phyloP scores from a whole-genome alignment of 139 green algal species.

The Axilococcus clingmanii region DNA sequence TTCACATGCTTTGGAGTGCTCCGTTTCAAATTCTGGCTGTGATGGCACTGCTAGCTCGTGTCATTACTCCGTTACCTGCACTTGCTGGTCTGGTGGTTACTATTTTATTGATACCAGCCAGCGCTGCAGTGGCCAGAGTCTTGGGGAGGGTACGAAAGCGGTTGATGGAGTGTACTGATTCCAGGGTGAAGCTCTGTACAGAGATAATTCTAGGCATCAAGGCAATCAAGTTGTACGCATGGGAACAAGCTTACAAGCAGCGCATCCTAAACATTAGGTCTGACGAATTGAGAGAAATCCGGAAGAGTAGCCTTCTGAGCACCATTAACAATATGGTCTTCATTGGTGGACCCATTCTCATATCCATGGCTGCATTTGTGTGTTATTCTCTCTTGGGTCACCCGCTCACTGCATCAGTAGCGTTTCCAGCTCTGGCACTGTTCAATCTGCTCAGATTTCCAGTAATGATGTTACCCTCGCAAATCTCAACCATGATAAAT shows the following conservation, averaged over 20 bases:
- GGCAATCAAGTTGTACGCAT: slow-evolving; percentile 92
- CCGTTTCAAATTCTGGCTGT: slow-evolving; percentile 64
- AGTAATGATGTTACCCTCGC: slow-evolving; percentile 37
- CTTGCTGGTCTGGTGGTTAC: slow-evolving; percentile 62
- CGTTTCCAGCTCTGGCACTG: slow-evolving; percentile 70
- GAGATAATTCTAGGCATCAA: slow-evolving; percentile 84
- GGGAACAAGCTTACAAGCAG: slow-evolving; percentile 70
- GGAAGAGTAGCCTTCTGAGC: slow-evolving; percentile 15
- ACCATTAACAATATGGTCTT: slow-evolving; percentile 34
- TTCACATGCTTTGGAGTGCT: slow-evolving; percentile 79
- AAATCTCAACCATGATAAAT: slow-evolving; percentile 71
- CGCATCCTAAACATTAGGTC: slow-evolving; percentile 56
- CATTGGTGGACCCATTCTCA: slow-evolving; percentile 30
- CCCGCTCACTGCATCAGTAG: slow-evolving; percentile 55
- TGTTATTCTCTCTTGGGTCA: slow-evolving; percentile 40
- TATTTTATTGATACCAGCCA: slow-evolving; percentile 63
- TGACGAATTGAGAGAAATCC: slow-evolving; percentile 50
- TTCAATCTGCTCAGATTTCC: slow-evolving; percentile 86
- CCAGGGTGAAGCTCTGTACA: slow-evolving; percentile 61
- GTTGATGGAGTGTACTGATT: slow-evolving; percentile 59
- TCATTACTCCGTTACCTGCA: slow-evolving; percentile 54
- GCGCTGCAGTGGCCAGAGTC: slow-evolving; percentile 42
- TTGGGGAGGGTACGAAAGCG: slow-evolving; percentile 41
- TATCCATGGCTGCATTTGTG: slow-evolving; percentile 45
- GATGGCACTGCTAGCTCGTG: slow-evolving; percentile 65